Base-by-base conservation (phyloP, 805 yeast genomes). In the Metschnikowia shivogae region DNA sequence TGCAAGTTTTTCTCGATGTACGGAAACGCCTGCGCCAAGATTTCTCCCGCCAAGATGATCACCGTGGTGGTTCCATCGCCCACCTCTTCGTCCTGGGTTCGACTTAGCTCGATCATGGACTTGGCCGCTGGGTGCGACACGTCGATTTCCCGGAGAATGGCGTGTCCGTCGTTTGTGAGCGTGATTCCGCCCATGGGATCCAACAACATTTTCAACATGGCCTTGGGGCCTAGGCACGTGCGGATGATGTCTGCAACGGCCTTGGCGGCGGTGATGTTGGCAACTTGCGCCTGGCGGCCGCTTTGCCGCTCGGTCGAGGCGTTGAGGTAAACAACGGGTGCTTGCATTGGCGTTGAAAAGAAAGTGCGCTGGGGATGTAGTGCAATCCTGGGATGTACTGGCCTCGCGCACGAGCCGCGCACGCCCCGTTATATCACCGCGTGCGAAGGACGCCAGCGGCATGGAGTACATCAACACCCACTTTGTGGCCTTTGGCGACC, bases 11-110 rank as follows among this genome's bases (percentile, higher is more conserved):
- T 89, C 67, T 92, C 98, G 54, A 86, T 82, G 66, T 89, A 89
- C 39, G 97, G 97, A 65, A 86, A 89, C 39, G 96, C 82, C 67
- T 90, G 97, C 3, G 98, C 96, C 49, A 93, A 74, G 46, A 93
- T 89, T 65, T 93, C 99, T 52, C 99, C 99, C 14, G 99, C 98
- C 45, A 92, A 73, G 52, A 93, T 92, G 60, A 93, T 93, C 44
- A 93, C 99, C 7, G 97, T 85, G 22, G 99, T 93, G 48, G 99
- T 90, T 50, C 98, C 98, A 61, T 93, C 99, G 45, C 99, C 99
- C 47, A 80, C 99, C 70, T 92, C 99, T 70, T 92, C 99, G 63
- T 92, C 99, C 72, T 92, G 97, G 6, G 99, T 90, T 70, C 99
- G 81, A 59, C 93, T 82, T 54, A 93, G 78, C 70, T 93, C 99